phyloP scores from a whole-genome alignment of 352 stramenopile species.

The Globisporangium paddicum region DNA sequence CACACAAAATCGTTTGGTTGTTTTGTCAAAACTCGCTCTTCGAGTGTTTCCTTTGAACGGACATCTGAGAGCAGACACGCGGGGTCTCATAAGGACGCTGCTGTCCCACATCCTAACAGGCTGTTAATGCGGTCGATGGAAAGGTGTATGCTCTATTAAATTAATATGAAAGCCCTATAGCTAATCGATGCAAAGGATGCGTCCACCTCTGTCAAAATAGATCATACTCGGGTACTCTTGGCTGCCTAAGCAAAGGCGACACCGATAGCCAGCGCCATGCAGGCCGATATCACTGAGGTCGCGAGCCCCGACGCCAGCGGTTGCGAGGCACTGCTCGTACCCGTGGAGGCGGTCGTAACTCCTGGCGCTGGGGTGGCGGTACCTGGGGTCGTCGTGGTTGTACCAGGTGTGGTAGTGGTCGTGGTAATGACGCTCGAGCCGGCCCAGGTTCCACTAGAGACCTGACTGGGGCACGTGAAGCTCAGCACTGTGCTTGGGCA shows the following conservation, averaged over 20 bases:
- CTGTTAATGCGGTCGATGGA: too few species aligned
- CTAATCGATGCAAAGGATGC: too few species aligned
- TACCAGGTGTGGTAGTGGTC: neutral
- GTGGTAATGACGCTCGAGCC: neutral
- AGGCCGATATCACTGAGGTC: neutral
- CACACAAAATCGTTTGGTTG: too few species aligned
- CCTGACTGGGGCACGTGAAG: conserved; percentile 2
- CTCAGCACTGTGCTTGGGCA: conserved; percentile 6
- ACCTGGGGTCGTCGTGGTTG: neutral
- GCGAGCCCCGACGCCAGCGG: neutral
- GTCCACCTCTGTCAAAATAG: neutral
- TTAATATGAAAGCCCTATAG: too few species aligned
- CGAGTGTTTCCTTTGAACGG: too few species aligned
- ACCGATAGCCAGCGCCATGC: conserved; percentile 1
- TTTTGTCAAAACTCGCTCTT: too few species aligned
- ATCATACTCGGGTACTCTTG: neutral
- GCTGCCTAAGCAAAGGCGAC: conserved; percentile 2
- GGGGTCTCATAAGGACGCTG: too few species aligned
- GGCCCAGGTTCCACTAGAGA: neutral
- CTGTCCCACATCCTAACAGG: too few species aligned
- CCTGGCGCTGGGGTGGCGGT: neutral
- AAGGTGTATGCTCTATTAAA: too few species aligned
- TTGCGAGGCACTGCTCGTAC: neutral
- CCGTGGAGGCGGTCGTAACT: too few species aligned
- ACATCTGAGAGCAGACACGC: too few species aligned